phyloP scores from a whole-genome alignment of 106 monocot species.

The Allium cepa region DNA sequence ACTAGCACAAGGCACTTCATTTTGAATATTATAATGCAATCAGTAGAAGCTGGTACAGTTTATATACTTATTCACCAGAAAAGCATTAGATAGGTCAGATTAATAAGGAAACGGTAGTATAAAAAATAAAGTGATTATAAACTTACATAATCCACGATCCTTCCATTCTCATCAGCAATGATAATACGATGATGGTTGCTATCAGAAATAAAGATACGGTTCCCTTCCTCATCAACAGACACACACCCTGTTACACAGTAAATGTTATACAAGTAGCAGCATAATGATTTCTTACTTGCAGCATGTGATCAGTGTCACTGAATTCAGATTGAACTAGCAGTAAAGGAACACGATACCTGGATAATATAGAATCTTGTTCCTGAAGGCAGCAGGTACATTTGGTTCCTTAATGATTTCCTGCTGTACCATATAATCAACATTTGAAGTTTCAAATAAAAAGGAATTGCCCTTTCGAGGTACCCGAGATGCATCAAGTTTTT shows the following conservation, averaged over 20 bases:
- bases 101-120: too few relatives aligned
- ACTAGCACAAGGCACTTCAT: too few relatives aligned
- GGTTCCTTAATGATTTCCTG: slow-evolving; percentile 34
- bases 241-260: slow-evolving; percentile 36
- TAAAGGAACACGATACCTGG: slow-evolving; percentile 31
- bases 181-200: slow-evolving; percentile 85
- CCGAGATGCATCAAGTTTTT: slow-evolving; percentile 17
- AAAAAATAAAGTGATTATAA: background rate
- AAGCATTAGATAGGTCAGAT: too few relatives aligned
- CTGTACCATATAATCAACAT: slow-evolving; percentile 11
- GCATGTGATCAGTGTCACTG: too few relatives aligned
- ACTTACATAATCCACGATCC: slow-evolving; percentile 75
- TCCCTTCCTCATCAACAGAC: slow-evolving; percentile 73
- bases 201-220: slow-evolving; percentile 80
- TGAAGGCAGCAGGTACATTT: slow-evolving; percentile 30
- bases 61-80: too few relatives aligned
- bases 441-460: slow-evolving; percentile 13
- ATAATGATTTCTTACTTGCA: too few relatives aligned
- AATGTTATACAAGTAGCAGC: too few relatives aligned
- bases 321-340: too few relatives aligned
- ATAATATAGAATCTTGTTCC: slow-evolving; percentile 50
- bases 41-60: too few relatives aligned
- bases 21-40: too few relatives aligned
- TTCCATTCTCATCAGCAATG: slow-evolving; percentile 54
- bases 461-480: slow-evolving; percentile 7